A percentile compares a stretch with the other conserved stretches of the same genome.
phyloP scores from a whole-genome alignment of 495 filamentous ascomycete species.

The Chaetomium fimeti region DNA sequence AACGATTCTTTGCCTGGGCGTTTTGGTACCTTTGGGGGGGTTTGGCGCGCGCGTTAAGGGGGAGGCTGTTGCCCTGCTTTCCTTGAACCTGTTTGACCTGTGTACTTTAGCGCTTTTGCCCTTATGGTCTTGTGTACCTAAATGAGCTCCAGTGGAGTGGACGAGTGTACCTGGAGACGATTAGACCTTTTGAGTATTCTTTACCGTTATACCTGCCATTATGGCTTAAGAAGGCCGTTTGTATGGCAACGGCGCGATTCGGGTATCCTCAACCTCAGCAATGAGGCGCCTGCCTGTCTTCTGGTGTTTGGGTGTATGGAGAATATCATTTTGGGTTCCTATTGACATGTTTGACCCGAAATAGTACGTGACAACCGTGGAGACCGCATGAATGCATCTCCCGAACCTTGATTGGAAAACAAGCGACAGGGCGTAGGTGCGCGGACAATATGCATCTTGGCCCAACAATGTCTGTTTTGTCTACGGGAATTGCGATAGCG shows the following conservation, averaged over 20 bases:
- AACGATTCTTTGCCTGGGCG: neutral
- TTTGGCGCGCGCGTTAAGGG: neutral
- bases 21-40: constrained; percentile 1
- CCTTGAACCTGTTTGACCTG: neutral
- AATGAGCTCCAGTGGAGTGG: neutral
- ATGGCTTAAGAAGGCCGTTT: neutral
- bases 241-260: neutral
- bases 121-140: neutral
- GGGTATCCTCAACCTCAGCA: neutral
- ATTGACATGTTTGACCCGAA: no score
- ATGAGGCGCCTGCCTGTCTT: neutral
- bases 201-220: neutral
- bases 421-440: no score
- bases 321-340: no score
- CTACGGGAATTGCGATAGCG: no score
- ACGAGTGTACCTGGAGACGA: neutral
- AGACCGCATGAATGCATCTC: no score
- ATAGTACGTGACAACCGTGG: no score
- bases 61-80: neutral
- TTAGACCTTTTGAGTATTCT: neutral
- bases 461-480: no score
- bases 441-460: no score
- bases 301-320: neutral
- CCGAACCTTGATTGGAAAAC: no score
- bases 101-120: neutral